Evolutionary conservation across 768 basidiomycete genomes (phyloP).

Genomic region (Mycena alexandri): DNA sequence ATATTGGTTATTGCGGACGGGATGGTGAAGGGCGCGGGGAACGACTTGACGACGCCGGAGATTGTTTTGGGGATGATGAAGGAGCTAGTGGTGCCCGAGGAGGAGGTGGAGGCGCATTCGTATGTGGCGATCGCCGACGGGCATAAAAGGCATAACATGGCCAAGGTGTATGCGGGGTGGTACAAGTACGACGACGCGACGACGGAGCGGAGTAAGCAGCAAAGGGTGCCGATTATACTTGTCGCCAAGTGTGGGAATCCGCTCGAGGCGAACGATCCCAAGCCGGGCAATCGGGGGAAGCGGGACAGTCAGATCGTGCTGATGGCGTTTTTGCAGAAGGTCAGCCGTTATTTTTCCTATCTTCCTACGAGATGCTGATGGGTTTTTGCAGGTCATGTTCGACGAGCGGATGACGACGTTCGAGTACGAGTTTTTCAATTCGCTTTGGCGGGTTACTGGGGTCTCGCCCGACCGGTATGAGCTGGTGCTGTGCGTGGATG

Average conservation of each 20-base stretch:
- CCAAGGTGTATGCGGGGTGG: constrained; percentile 97
- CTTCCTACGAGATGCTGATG: too few relatives aligned
- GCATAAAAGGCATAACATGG: constrained; percentile 99
- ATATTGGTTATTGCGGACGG: constrained; percentile 97
- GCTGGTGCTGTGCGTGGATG: constrained; percentile 95
- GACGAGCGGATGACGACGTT: constrained; percentile 99
- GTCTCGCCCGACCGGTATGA: constrained; percentile 97
- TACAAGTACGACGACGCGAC: constrained; percentile 95
- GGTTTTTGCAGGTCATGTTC: constrained; percentile 80
- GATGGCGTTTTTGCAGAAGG: constrained; percentile 97
- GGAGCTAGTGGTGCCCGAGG: constrained; percentile 82
- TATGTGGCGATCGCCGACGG: constrained; percentile 99
- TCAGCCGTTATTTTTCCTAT: not conserved
- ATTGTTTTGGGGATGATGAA: constrained; percentile 98
- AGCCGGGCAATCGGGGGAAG: constrained; percentile 98
- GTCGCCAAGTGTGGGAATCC: constrained; percentile 98
- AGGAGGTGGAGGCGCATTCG: constrained; percentile 93
- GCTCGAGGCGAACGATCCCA: constrained; percentile 86
- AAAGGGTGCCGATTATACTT: constrained; percentile 94
- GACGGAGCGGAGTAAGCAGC: constrained; percentile 92
- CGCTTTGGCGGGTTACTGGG: constrained; percentile 95
- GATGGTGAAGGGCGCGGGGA: constrained; percentile 97
- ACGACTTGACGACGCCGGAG: constrained; percentile 90
- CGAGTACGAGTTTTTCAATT: constrained; percentile 99
- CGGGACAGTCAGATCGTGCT: constrained; percentile 98